Base-by-base conservation (phyloP, 805 yeast genomes). In the Kodamaea sagamina region DNA sequence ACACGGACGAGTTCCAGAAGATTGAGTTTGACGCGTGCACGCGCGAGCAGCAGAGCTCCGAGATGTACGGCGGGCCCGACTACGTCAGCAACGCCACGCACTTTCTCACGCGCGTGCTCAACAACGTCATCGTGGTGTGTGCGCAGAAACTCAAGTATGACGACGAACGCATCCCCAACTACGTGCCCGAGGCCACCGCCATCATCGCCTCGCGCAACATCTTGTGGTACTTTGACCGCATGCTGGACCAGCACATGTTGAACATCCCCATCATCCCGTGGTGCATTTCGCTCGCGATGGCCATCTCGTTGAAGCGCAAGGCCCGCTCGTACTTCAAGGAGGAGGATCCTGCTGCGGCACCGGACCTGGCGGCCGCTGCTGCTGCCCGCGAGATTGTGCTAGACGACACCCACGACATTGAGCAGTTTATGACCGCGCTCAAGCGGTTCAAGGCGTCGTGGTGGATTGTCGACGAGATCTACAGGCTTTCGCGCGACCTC, bases 401-500 rank as follows among this genome's bases (percentile, higher is more conserved):
- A 13, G 34, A 29, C 17, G 34, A 29, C 11, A 29, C 34, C 3
- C 34, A 29, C 19, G 49, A 47, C 8, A 44, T 56, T 25, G 53
- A 56, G 36, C 58, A 54, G 19, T 55, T 52, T 40, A 37, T 63
- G 19, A 19, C 9, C 3, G 57, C 47, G 22, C 48, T 63, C 26
- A 55, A 55, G 16, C 49, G 54, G 35, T 58, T 54, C 46, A 19
- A 52, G 12, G 25, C 42, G 5, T 48, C 51, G 13, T 63, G 66
- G 66, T 55, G 57, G 56, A 49, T 61, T 9, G 59, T 61, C 7
- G 65, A 62, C 36, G 67, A 62, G 39, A 53, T 61, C 24, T 51
- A 54, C 32, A 47, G 50, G 28, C 42, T 60, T 16, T 43, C 58
- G 6, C 47, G 46, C 27, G 61, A 60, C 19, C 61, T 58, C 38